Base-by-base conservation (phyloP, 2,329 filamentous ascomycete species). In the Pyrenophora seminiperda region DNA sequence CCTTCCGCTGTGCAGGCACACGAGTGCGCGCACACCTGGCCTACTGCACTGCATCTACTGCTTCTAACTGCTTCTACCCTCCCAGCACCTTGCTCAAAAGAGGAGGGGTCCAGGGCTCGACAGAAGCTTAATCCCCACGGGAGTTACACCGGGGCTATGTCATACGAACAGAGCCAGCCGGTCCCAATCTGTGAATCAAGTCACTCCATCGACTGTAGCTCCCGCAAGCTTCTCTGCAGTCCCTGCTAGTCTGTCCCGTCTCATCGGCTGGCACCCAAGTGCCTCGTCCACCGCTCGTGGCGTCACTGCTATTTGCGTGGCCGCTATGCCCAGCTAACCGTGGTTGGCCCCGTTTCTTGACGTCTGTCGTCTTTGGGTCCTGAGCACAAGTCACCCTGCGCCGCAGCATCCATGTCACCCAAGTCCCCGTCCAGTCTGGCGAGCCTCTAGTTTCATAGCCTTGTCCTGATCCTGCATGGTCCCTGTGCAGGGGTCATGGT, bases 91-190 rank as follows among this genome's bases (percentile, higher is more conserved):
- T 27, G 24, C 43, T 53, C 58, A 52, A 51, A 59, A 60, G 50
- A 50, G 50, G 60, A 59, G 54, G 58, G 51, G 59, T 62, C 59
- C 64, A 61, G 41, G 62, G 56, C 58, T 65, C 59, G 62, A 61
- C 56, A 61, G 58, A 65, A 44, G 62, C 61, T 66, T 61, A 56
- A 62, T 66, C 59, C 59, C 63, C 64, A 68, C 63, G 63, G 63
- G 62, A 71, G 70, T 71, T 68, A 67, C 67, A 69, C 66, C 54
- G 67, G 67, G 68, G 68, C 70, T 66, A 72, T 73, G 68, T 68
- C 68, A 72, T 68, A 71, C 68, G 68, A 71, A 65, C 63, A 61
- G 62, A 63, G 61, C 66, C 62, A 65, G 54, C 61, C 53, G 54
- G 53, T 57, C 50, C 59, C 62, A 27, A 59, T 66, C 65, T 62